Base-by-base conservation (phyloP, 352 stramenopile species). In the Plasmopara viticola region DNA sequence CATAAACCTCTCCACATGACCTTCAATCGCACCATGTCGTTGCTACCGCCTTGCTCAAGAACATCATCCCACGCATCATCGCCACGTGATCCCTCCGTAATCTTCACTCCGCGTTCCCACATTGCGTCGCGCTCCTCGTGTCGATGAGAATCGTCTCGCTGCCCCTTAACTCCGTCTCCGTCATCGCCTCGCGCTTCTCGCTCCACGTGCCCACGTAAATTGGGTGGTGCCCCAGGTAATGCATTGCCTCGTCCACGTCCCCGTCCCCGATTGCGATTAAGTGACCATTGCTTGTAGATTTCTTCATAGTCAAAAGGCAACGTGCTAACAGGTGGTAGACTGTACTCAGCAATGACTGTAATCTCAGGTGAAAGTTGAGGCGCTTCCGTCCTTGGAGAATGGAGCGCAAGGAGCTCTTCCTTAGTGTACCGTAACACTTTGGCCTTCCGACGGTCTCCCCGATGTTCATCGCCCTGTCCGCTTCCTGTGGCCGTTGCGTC, bases 231-330 rank as follows among this genome's bases (percentile, higher is more conserved):
- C 33, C 50, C 68, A 39, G 48, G 13, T 9, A 60, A 56, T 28
- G 47, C 51, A 30, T 70, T 74, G 18, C 74, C 74, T n/a, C 82
- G 74, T 9, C 82, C 82, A 28, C 81, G 76, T 2, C 84, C 84
- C 14, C 84, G 78, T 3, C 80, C 82, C 10, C 80, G 82, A 49
- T 89, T 92, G 48, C 79, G 79, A 52, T 89, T 91, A 18, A 86
- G 52, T 30, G 78, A 72, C 82, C 81, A 92, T 59, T 92, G 81
- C 53, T 94, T 90, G 62, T 91, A 91, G 42, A 94, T 83, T 58
- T 92, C 84, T 52, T 90, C 78, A 50, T 90, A 89, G 65, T 94
- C 82, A 53, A 94, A 94, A 2, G 84, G 84, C 31, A 92, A 50
- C 20, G 67, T 87, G 44, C 63, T 65, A 14, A 94, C 81, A 2